A percentile compares a stretch with the other conserved stretches of the same genome.
Evolutionary conservation across 257 asterid species (phyloP).

Genomic region (Verbascum thapsus): DNA sequence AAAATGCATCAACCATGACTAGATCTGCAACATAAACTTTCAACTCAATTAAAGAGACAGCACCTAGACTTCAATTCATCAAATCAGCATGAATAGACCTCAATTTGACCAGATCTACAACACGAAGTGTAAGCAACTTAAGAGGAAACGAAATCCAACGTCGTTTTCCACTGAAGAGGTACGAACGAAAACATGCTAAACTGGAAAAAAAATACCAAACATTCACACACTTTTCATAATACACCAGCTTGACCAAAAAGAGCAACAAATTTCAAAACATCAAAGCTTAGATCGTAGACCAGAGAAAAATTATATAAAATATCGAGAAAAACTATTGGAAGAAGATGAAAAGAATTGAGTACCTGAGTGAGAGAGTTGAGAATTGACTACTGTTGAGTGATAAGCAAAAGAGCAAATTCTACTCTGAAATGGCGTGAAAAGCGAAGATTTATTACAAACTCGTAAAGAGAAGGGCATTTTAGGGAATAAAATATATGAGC

Average conservation of each 20-base stretch:
- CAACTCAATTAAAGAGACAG: too few relatives aligned
- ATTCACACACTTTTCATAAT: not conserved
- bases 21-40: slow-evolving; percentile 33
- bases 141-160: not conserved
- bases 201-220: too few relatives aligned
- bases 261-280: slow-evolving; percentile 7
- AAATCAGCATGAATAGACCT: slow-evolving; percentile 10
- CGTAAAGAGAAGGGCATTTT: slow-evolving; percentile 21
- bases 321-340: not conserved
- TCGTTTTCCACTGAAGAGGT: not conserved
- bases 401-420: slow-evolving; percentile 19
- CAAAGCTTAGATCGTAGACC: not conserved
- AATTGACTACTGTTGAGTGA: slow-evolving; percentile 30
- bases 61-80: slow-evolving; percentile 1
- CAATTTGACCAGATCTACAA: slow-evolving; percentile 32
- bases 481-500: not conserved
- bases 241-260: not conserved
- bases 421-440: not conserved
- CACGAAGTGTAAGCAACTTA: not conserved
- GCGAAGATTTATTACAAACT: slow-evolving; percentile 4
- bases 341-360: not conserved
- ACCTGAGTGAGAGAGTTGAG: slow-evolving; percentile 28
- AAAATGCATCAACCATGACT: slow-evolving; percentile 13
- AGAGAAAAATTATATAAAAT: not conserved
- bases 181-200: not conserved